Conservation (phyloP, 805 yeast genomes). For the Candida jianshihensis region DNA sequence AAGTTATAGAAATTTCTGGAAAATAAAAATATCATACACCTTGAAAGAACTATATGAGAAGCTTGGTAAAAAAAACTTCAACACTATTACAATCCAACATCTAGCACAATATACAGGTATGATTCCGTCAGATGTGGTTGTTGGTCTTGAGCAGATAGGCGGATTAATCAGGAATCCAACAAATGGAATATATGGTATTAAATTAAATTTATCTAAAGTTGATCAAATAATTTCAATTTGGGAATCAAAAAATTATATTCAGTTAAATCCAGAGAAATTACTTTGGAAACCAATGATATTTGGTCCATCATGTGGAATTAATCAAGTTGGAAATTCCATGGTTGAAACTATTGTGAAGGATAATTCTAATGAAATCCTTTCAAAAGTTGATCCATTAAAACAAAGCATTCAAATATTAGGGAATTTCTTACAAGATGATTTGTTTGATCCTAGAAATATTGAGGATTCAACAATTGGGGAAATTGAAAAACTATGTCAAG, state of each 20-base stretch:
- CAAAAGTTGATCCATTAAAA: conserved; percentile 28
- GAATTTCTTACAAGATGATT: conserved; percentile 61
- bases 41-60: conserved; percentile 14
- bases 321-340: conserved; percentile 31
- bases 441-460: conserved; percentile 52
- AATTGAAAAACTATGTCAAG: conserved; percentile 24
- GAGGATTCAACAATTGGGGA: conserved; percentile 51
- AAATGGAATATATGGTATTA: conserved; percentile 44
- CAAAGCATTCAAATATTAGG: conserved; percentile 47
- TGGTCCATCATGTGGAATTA: conserved; percentile 84
- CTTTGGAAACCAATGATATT: conserved; percentile 80
- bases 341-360: conserved; percentile 22
- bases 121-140: conserved; percentile 79
- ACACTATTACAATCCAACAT: conserved; percentile 47
- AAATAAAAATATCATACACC: conserved; percentile 46
- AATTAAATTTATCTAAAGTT: conserved; percentile 40
- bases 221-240: conserved; percentile 38
- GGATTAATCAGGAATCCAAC: conserved; percentile 45
- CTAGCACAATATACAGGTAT: conserved; percentile 73
- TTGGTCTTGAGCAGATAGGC: conserved; percentile 73
- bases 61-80: conserved; percentile 5
- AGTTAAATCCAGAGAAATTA: conserved; percentile 44
- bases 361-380: conserved; percentile 4
- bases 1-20: conserved; percentile 88
- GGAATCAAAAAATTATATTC: conserved; percentile 46